Evolutionary conservation across 257 asterid species (phyloP).

Genomic region (Nicotiana undulata): DNA sequence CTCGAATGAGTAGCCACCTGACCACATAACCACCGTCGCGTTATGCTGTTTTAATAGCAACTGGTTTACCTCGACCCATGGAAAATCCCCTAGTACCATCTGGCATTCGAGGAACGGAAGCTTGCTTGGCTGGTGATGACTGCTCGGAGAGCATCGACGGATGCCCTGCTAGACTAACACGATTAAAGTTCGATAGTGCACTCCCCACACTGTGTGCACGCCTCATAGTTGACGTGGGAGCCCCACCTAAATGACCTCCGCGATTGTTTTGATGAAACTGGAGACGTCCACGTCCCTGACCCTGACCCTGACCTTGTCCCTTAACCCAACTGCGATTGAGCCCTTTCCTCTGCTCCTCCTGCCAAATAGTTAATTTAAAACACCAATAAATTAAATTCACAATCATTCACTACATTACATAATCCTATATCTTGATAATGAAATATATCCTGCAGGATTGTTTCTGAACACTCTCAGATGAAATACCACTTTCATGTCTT

Average conservation of each 20-base stretch:
- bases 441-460: not conserved
- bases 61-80: conserved; percentile 85
- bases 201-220: conserved; percentile 11
- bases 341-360: conserved; percentile 47
- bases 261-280: conserved; percentile 34
- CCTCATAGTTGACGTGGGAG: conserved; percentile 8
- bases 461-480: not conserved
- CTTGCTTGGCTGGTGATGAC: conserved; percentile 23
- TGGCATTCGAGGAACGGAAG: conserved; percentile 86
- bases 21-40: not conserved
- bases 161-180: conserved; percentile 10
- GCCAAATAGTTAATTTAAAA: not conserved
- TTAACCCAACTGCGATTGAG: conserved; percentile 31
- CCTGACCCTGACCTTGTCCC: conserved; percentile 47
- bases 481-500: not conserved
- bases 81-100: conserved; percentile 94
- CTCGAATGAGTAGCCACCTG: not conserved
- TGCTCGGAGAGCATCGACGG: conserved; percentile 28
- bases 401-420: not conserved
- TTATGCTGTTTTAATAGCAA: conserved; percentile 35
- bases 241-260: conserved; percentile 18
- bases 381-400: not conserved
- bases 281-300: conserved; percentile 11
- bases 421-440: not conserved
- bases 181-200: not conserved